Conservation (phyloP, 768 basidiomycete genomes). For the Dioszegia hungarica region DNA sequence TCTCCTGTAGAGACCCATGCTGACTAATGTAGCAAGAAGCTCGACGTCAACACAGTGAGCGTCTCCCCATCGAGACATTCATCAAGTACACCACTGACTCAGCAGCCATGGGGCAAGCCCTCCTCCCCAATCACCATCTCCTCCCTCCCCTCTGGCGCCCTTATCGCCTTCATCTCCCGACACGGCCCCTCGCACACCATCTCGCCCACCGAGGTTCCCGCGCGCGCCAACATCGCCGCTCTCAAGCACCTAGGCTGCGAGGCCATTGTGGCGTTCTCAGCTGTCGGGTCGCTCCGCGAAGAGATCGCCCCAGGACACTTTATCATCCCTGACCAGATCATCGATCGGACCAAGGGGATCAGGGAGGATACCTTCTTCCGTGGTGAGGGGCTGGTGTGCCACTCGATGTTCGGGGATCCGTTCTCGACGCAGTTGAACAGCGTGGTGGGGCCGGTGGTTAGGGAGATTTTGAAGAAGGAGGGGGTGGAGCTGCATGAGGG, state of each 20-base stretch:
- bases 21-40: conserved; percentile 56
- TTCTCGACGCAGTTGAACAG: conserved; percentile 56
- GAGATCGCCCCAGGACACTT: conserved; percentile 89
- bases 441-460: conserved; percentile 53
- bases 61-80: not conserved
- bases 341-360: conserved; percentile 91
- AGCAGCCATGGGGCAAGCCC: conserved; percentile 86
- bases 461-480: conserved; percentile 59
- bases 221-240: conserved; percentile 89
- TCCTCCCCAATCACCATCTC: conserved; percentile 89
- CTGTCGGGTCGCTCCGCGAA: conserved; percentile 90
- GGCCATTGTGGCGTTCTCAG: conserved; percentile 87
- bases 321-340: conserved; percentile 81
- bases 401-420: conserved; percentile 90
- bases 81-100: no score
- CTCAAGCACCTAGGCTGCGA: conserved; percentile 86
- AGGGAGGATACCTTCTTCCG: conserved; percentile 86
- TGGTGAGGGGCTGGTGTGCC: conserved; percentile 73
- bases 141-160: conserved; percentile 68
- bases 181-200: conserved; percentile 80
- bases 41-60: conserved; percentile 75
- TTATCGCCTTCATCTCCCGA: conserved; percentile 83
- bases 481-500: conserved; percentile 71
- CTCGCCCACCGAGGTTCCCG: conserved; percentile 72
- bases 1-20: no score